Evolutionary conservation across 768 basidiomycete species (phyloP).

Genomic region (Mycena olivaceomarginata): DNA sequence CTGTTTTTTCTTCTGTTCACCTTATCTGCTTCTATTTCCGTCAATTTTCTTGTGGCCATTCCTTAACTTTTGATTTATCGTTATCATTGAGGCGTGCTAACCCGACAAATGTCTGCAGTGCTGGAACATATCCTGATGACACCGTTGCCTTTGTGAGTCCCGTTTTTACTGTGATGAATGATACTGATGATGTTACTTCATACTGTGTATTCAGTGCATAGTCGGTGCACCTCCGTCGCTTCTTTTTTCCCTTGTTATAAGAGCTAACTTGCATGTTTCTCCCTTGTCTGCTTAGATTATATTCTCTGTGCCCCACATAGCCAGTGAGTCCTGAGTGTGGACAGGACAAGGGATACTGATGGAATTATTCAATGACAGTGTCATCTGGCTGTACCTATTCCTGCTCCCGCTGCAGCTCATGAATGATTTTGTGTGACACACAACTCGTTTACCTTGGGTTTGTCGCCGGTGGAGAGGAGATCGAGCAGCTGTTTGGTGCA

Average conservation of each 20-base stretch:
- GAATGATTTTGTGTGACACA: constrained; percentile 75
- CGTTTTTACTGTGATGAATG: not conserved
- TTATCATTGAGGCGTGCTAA: not conserved
- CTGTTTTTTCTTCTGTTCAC: constrained; percentile 28
- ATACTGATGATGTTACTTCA: constrained; percentile 16
- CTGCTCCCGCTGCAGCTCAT: constrained; percentile 87
- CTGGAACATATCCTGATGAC: constrained; percentile 79
- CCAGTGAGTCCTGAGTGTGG: too few species aligned
- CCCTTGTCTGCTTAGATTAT: too few species aligned
- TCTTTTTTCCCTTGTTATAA: not conserved
- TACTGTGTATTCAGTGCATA: constrained; percentile 80
- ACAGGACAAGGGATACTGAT: too few species aligned
- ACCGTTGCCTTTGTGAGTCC: constrained; percentile 78
- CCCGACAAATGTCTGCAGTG: constrained; percentile 61
- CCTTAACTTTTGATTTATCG: too few species aligned
- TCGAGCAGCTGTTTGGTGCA: constrained; percentile 81
- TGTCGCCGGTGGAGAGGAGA: constrained; percentile 82
- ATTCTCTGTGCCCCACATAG: not conserved
- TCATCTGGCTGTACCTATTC: constrained; percentile 85
- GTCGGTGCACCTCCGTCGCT: constrained; percentile 59
- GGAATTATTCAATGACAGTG: constrained; percentile 55
- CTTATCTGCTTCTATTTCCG: not conserved
- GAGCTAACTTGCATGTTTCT: too few species aligned
- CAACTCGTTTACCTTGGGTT: constrained; percentile 86
- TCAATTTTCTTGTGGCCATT: not conserved